Base-by-base conservation (phyloP, 1,284 basidiomycete species). In the Flammula alnicola region DNA sequence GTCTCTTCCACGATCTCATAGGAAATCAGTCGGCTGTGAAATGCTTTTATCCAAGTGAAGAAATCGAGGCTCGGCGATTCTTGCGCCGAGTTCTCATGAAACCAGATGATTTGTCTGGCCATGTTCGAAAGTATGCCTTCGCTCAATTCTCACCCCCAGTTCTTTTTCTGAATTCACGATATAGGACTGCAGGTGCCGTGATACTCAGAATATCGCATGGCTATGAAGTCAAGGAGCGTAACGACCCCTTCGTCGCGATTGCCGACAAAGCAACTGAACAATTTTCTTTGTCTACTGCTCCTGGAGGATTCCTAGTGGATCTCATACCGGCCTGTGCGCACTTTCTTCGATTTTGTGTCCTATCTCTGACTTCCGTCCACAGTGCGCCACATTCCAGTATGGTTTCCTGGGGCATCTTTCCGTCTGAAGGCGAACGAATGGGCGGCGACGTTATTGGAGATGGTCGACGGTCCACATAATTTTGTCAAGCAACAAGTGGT, bases 371-470 rank as follows among this genome's bases (percentile, higher is more conserved):
- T 36, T 20, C 47, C 25, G 37, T 32, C 44, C 46, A 11, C 47
- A 85, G 84, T 87, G 60, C 73, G 74, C 40, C 70, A 84, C 54
- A 57, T 86, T 38, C 84, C 84, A 9, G 64, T 70, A 7, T 87
- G 85, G 84, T 73, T 85, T 55, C 85, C 84, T 19, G 84, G 85
- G 20, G 79, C 83, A 10, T 69, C 68, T 8, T 88, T 85, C 70
- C 78, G 79, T 59, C 68, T 57, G 48, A 76, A 68, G 49, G 83
- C 84, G 0, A 70, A 69, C 38, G 63, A 68, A 41, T 84, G 81
- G 77, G 70, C 72, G 16, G 63, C 63, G 2, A 80, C 76, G 0
- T 70, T 85, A 42, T 58, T 68, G 14, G 72, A 79, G 31, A 75
- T 81, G 76, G 78, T 79, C 32, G 74, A 80, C n/a, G 68, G 68